Conservation (phyloP, 1,284 basidiomycete species). For the Tremellales sp. region DNA sequence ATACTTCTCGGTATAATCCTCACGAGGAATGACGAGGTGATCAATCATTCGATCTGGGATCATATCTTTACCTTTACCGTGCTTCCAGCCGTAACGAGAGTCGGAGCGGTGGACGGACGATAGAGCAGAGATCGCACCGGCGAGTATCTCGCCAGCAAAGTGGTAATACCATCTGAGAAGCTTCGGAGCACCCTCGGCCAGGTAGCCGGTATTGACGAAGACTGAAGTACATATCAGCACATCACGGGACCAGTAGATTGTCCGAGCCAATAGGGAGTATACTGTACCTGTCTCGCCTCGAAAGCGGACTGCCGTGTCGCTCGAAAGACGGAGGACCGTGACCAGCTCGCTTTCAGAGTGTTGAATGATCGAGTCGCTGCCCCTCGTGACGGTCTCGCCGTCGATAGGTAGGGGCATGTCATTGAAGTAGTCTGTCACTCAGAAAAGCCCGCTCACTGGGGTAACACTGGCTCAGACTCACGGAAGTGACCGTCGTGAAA, state of each 20-base stretch:
- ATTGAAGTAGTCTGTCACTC: not conserved
- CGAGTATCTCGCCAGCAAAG: conserved; percentile 5
- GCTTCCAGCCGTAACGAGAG: not conserved
- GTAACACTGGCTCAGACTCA: not conserved
- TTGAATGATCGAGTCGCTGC: not conserved
- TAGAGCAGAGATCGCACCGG: conserved; percentile 3
- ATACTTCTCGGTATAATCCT: conserved; percentile 10
- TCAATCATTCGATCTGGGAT: not conserved
- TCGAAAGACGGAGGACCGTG: no score
- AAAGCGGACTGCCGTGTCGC: no score
- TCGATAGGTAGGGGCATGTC: not conserved
- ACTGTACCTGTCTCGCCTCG: no score
- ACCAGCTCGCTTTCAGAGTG: no score
- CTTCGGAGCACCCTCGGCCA: not conserved
- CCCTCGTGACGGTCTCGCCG: not conserved
- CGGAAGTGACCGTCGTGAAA: conserved; percentile 7
- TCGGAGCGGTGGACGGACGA: conserved; percentile 1
- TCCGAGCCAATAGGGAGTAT: not conserved
- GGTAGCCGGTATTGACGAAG: conserved; percentile 8
- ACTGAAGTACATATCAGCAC: conserved; percentile 1
- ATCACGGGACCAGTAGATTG: not conserved
- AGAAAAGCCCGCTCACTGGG: not conserved
- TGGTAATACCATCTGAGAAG: conserved; percentile 11
- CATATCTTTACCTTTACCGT: not conserved
- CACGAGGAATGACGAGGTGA: conserved; percentile 3